Evolutionary conservation across 768 basidiomycete genomes (phyloP), one percentile per base, ranked within the genome.

Genomic region (Russula brevipes): DNA sequence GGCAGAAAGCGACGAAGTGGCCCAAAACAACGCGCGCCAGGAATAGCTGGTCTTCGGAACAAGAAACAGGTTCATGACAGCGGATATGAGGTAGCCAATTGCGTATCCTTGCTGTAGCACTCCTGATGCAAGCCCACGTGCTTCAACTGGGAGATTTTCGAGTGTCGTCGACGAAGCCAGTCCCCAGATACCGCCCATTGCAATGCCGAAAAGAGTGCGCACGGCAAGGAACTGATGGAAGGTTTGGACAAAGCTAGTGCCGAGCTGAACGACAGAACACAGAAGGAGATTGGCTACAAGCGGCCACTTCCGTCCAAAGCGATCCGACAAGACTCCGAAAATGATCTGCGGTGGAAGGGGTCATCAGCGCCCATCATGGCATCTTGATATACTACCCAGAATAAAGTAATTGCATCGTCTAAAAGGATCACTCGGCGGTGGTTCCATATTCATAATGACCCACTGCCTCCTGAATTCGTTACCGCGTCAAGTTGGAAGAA

Each of bases 271-370:
- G 5, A 81, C 72, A 14, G 82, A 79, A 64, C 92, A 82, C 52
- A 94, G 71, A 31, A 92, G 50, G 24, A 95, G 79, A 72, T 94
- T 94, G 66, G 69, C 66, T 35, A 96, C 84, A 5, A 95, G 79
- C 4, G 94, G 94, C 94, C 94, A 98, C 79, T 95, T 96, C 35
- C 95, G 83, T 4, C 95, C 95, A 72, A 79, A 96, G 4, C 95
- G 84, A 72, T 97, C 95, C 1, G 89, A 89, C n/a, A 88, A 69
- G 47, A 94, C 72, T 51, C 93, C 94, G 67, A 96, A 94, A 68
- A 94, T 76, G 54, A 93, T 60, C 76, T 76, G 46, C 24, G 55
- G 38, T 17, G 44, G 19, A 31, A 44, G 12, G 31, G n/a, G 14
- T 38, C 31, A 31, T 65, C n/a, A 65, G 60, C 44, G 12, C 24